Evolutionary conservation across 2,329 filamentous ascomycete genomes (phyloP).

Genomic region (Endocalyx cinctus): DNA sequence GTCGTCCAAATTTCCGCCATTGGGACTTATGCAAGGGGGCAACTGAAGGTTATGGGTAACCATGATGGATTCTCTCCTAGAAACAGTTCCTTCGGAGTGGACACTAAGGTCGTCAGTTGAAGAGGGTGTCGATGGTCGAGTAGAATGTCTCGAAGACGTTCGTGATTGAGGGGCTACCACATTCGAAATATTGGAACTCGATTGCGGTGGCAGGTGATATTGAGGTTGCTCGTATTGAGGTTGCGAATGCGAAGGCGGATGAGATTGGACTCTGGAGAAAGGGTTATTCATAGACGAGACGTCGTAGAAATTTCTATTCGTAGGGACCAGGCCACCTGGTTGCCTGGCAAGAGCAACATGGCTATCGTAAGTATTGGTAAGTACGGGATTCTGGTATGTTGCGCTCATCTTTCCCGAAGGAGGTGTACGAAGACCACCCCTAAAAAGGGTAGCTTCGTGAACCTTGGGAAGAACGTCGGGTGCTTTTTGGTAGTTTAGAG

Average conservation of each 20-base stretch:
- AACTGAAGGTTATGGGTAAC: constrained; percentile 63
- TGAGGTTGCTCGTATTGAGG: constrained; percentile 16
- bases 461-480: constrained; percentile 14
- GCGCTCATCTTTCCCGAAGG: constrained; percentile 49
- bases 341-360: constrained; percentile 39
- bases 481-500: constrained; percentile 15
- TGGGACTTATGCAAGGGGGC: constrained; percentile 69
- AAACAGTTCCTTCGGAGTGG: constrained; percentile 27
- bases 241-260: constrained; percentile 20
- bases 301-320: constrained; percentile 26
- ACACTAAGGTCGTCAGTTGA: constrained; percentile 23
- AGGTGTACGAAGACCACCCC: constrained; percentile 44
- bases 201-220: constrained; percentile 9
- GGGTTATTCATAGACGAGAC: too few relatives aligned
- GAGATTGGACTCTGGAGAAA: constrained; percentile 21
- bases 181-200: constrained; percentile 9
- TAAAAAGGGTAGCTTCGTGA: constrained; percentile 21
- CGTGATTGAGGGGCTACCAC: constrained; percentile 14
- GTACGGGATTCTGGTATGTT: constrained; percentile 42
- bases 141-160: constrained; percentile 27
- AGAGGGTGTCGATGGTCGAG: constrained; percentile 34
- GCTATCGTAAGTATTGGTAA: constrained; percentile 41
- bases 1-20: constrained; percentile 72
- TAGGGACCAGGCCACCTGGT: constrained; percentile 29
- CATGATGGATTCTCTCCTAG: constrained; percentile 39